A percentile compares a stretch with the other conserved stretches of the same genome.
These are phyloP conservation scores for Saturnispora diversa DNA, from an alignment of 805 yeast species.

Conservation along the genomic window DNA sequence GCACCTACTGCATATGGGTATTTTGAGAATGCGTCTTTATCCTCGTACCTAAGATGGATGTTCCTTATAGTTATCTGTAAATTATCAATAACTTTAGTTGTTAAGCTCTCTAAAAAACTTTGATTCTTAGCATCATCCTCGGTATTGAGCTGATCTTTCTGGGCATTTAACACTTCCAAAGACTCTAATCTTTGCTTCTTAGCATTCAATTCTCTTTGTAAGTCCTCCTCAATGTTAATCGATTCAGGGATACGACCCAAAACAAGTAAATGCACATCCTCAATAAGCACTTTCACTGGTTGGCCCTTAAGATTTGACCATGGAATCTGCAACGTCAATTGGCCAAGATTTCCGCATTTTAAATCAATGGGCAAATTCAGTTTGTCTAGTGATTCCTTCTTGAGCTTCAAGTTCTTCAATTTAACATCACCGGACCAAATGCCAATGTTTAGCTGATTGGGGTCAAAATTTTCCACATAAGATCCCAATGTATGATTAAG, in stretches of 20 bases:
- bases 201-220: conserved; percentile 51
- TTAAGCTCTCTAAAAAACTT: conserved; percentile 75
- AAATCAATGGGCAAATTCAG: conserved; percentile 82
- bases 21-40: conserved; percentile 59
- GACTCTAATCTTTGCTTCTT: conserved; percentile 59
- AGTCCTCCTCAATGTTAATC: conserved; percentile 49
- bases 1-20: conserved; percentile 76
- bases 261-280: conserved; percentile 79
- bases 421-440: conserved; percentile 98
- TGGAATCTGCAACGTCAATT: conserved; percentile 83
- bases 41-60: conserved; percentile 91
- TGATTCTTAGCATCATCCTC: conserved; percentile 48
- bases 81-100: conserved; percentile 88
- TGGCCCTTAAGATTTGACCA: conserved; percentile 92
- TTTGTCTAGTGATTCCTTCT: conserved; percentile 83
- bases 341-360: conserved; percentile 82
- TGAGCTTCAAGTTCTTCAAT: conserved; percentile 64
- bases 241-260: conserved; percentile 58
- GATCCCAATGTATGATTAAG: conserved; percentile 57
- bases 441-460: conserved; percentile 89
- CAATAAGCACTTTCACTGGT: conserved; percentile 82
- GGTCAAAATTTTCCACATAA: conserved; percentile 91
- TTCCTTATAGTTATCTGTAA: conserved; percentile 84
- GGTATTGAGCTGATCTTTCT: conserved; percentile 28
- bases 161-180: conserved; percentile 51